phyloP scores from a whole-genome alignment of 2,329 filamentous ascomycete genomes.

The Grosmannia clavigera region DNA sequence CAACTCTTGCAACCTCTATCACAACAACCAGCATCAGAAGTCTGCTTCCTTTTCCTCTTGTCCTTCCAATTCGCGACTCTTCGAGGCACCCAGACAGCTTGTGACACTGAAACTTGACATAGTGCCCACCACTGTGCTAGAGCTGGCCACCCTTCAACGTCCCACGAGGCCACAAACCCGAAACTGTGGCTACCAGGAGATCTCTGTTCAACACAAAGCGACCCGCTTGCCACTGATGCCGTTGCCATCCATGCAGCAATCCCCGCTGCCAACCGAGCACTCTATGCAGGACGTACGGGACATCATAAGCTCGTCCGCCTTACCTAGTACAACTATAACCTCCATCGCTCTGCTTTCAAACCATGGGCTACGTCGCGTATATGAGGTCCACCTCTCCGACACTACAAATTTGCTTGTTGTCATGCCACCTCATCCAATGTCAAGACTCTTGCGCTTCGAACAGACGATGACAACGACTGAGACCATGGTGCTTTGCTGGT shows the following conservation, averaged over 20 bases:
- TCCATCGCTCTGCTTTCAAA: conserved; percentile 20
- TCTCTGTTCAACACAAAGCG: conserved; percentile 8
- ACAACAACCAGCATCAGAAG: neutral
- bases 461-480: conserved; percentile 31
- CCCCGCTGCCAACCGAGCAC: conserved; percentile 13
- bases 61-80: neutral
- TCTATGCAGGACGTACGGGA: conserved; percentile 20
- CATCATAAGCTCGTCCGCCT: conserved; percentile 20
- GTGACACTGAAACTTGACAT: neutral
- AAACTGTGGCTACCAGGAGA: conserved; percentile 5
- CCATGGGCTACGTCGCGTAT: conserved; percentile 26
- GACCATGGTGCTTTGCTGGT: conserved; percentile 31
- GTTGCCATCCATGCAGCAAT: conserved; percentile 22
- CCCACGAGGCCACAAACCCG: conserved; percentile 6
- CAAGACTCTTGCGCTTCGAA: conserved; percentile 35
- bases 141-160: conserved; percentile 8
- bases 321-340: conserved; percentile 20
- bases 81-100: neutral
- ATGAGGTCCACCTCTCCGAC: conserved; percentile 29
- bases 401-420: conserved; percentile 28
- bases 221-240: neutral
- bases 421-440: conserved; percentile 27
- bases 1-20: neutral
- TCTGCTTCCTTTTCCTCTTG: neutral
- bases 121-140: conserved; percentile 1